Evolutionary conservation across 306 rosid species (phyloP).

Genomic region (Dryas drummondii): DNA sequence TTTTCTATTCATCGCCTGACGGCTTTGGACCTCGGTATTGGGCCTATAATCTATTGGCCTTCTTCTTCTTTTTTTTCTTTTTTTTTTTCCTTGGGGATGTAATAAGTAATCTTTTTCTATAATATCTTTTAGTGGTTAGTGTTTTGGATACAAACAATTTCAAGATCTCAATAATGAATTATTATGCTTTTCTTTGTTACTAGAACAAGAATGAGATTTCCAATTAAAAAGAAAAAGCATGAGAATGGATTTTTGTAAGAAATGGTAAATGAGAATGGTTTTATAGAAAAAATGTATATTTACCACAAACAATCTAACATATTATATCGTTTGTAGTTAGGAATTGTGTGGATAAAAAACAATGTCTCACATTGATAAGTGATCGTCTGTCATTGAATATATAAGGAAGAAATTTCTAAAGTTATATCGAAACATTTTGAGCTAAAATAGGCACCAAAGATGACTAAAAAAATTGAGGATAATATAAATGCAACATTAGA

Average conservation of each 20-base stretch:
- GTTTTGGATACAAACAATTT: not conserved
- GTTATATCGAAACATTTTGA: no score
- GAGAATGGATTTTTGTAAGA: no score
- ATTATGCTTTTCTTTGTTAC: not conserved
- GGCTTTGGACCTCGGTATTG: conserved; percentile 11
- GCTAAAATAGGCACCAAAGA: no score
- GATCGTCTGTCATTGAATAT: no score
- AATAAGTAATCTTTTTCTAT: not conserved
- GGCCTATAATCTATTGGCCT: no score
- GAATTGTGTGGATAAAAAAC: no score
- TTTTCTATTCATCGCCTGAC: conserved; percentile 24
- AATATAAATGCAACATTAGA: no score
- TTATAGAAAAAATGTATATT: not conserved
- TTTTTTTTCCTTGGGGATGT: not conserved
- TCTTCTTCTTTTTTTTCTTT: not conserved
- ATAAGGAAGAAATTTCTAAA: no score
- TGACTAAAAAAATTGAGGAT: no score
- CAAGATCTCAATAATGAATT: not conserved
- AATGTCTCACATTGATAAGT: no score
- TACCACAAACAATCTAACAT: not conserved
- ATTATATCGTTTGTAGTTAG: not conserved
- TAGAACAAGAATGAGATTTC: not conserved
- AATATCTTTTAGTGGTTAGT: not conserved
- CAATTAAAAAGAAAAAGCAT: not conserved
- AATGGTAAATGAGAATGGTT: no score